These are phyloP conservation scores for Apostasia shenzhenica DNA, from an alignment of 106 monocot species.

Conservation along the genomic window DNA sequence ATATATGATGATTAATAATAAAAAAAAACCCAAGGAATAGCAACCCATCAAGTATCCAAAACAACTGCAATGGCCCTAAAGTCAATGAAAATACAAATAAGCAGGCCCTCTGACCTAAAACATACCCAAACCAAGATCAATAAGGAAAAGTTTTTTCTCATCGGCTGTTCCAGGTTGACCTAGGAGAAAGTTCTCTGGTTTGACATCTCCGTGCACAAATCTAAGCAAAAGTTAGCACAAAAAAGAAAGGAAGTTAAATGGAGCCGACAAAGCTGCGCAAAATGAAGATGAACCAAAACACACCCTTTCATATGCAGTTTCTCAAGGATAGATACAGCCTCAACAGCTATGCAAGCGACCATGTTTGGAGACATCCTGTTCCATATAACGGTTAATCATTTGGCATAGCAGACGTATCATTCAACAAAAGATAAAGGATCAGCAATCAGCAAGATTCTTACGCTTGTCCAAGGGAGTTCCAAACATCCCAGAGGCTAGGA, in stretches of 20 bases:
- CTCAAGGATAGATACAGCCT: constrained; percentile 93
- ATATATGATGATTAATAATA: neutral
- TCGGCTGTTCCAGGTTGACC: constrained; percentile 87
- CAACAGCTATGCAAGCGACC: constrained; percentile 97
- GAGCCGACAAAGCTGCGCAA: neutral
- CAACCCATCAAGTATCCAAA: neutral
- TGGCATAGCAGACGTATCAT: neutral
- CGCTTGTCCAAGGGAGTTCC: constrained; percentile 91
- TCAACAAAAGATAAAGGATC: neutral
- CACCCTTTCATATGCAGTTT: constrained; percentile 94
- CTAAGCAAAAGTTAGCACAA: constrained; percentile 16
- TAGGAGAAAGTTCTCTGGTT: constrained; percentile 95
- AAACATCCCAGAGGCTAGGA: constrained; percentile 92
- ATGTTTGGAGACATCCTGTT: constrained; percentile 89
- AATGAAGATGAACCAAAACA: neutral
- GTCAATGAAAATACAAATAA: neutral
- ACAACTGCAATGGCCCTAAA: neutral
- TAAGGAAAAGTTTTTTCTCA: constrained; percentile 96
- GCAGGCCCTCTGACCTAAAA: neutral
- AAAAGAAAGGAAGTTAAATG: neutral
- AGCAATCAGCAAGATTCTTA: constrained; percentile 24
- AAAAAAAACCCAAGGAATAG: neutral
- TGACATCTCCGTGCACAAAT: constrained; percentile 99
- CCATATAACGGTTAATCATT: constrained; percentile 2
- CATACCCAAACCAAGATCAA: constrained; percentile 95